These are phyloP conservation scores for Carex scoparia DNA, from an alignment of 176 grass and related monocot genomes.

Conservation along the genomic window DNA sequence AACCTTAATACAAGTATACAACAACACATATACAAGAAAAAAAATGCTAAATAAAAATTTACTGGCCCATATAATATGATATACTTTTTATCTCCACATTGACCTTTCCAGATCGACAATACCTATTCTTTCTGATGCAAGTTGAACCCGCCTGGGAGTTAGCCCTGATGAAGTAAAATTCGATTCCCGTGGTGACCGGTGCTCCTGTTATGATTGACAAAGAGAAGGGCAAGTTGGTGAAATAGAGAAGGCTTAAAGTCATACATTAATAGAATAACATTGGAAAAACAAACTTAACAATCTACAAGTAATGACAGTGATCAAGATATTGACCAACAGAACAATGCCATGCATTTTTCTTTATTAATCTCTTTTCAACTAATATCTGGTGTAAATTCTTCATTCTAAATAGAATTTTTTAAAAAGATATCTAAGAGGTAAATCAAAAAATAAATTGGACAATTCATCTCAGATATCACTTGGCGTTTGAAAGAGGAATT, in stretches of 20 bases:
- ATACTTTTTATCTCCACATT: slow-evolving; percentile 50
- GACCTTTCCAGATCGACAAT: slow-evolving; percentile 47
- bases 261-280: not conserved
- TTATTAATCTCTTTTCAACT: not conserved
- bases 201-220: slow-evolving; percentile 40
- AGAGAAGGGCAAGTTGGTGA: not conserved
- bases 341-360: not conserved
- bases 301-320: not conserved
- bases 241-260: not conserved
- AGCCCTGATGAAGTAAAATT: slow-evolving; percentile 33
- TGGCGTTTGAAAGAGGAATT: not conserved
- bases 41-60: slow-evolving; percentile 26
- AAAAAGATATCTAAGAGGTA: not conserved
- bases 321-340: not conserved
- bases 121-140: slow-evolving; percentile 51
- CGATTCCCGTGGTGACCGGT: slow-evolving; percentile 46
- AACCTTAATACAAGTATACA: not conserved
- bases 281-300: not conserved
- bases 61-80: not conserved
- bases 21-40: slow-evolving; percentile 42
- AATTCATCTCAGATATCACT: not conserved
- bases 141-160: slow-evolving; percentile 28
- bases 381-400: not conserved
- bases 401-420: not conserved
- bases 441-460: not conserved